A percentile compares a stretch with the other conserved stretches of the same genome.
Conservation (phyloP, 495 filamentous ascomycete species). For the Podospora fimiseda region DNA sequence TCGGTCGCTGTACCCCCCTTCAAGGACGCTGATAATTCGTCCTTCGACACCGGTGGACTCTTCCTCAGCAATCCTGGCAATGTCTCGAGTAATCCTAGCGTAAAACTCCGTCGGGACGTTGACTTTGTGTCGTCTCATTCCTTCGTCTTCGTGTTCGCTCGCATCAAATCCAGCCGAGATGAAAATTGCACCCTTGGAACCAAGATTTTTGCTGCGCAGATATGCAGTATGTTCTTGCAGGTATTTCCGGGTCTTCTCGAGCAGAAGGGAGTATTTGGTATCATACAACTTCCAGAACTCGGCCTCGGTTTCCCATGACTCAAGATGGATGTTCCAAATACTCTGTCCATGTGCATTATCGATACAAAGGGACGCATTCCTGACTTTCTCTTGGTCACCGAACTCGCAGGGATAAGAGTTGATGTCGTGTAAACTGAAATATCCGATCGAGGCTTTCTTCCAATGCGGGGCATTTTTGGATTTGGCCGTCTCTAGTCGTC, state of each 20-base stretch:
- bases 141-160: slow-evolving; percentile 82
- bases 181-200: slow-evolving; percentile 81
- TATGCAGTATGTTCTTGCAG: slow-evolving; percentile 61
- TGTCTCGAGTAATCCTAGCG: slow-evolving; percentile 77
- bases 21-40: slow-evolving; percentile 82
- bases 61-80: slow-evolving; percentile 75
- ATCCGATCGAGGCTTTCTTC: slow-evolving; percentile 83
- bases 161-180: slow-evolving; percentile 95
- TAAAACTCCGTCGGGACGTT: slow-evolving; percentile 97
- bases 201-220: slow-evolving; percentile 42
- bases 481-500: slow-evolving; percentile 36
- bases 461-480: slow-evolving; percentile 57
- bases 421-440: slow-evolving; percentile 95
- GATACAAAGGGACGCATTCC: slow-evolving; percentile 84
- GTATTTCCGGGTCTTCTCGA: slow-evolving; percentile 74
- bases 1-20: slow-evolving; percentile 91
- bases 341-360: slow-evolving; percentile 87
- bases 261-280: slow-evolving; percentile 62
- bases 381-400: slow-evolving; percentile 83
- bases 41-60: slow-evolving; percentile 71
- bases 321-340: slow-evolving; percentile 93
- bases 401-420: slow-evolving; percentile 93
- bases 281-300: slow-evolving; percentile 90
- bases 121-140: slow-evolving; percentile 91
- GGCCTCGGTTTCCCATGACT: slow-evolving; percentile 69